Base-by-base conservation (phyloP, 805 yeast species). In the Saccharomycopsis olivae region DNA sequence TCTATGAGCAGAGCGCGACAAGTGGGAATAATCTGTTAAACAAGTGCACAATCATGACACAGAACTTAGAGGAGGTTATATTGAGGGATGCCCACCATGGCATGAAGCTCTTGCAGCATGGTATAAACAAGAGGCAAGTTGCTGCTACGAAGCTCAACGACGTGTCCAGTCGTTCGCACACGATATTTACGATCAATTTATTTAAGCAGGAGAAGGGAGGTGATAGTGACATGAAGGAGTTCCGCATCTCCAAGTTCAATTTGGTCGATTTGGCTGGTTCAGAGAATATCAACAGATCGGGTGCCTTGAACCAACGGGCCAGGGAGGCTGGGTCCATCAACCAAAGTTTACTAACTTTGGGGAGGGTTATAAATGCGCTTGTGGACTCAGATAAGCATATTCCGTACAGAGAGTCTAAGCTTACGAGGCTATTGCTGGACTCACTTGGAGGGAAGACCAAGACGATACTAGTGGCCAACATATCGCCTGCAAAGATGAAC, bases 211-310 rank as follows among this genome's bases (percentile, higher is more conserved):
- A 53, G 20, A 6, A 13, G 3, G 27, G 6, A 3, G 35, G 11
- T 15, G 35, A 29, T 16, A 35, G 29, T 21, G 35, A 35, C 16
- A 28, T 20, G 8, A 11, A 15, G 41, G 49, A 63, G 18, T 68
- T 69, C 45, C 62, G 75, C 47, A 59, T 65, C 30, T 78, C 86
- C 4, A 85, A 84, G 52, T 68, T 85, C 55, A 85, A 87, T 53
- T 62, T 87, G 17, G 97, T 89, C 4, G 97, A 89, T 61, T 66
- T 89, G 48, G 98, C 97, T 0, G 97, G 98, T 1, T 83, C 95
- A 4, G 98, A 89, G 56, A 88, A 88, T 55, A 79, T 89, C 39
- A 72, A 66, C 47, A 66, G 86, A 51, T 83, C 95, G 0, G 98
- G 98, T 2, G 95, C 96, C 0, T 67, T 74, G 18, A 77, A 82